These are phyloP conservation scores for Aspergillus ochraceus DNA, from an alignment of 2,329 filamentous ascomycete species.

Conservation along the genomic window DNA sequence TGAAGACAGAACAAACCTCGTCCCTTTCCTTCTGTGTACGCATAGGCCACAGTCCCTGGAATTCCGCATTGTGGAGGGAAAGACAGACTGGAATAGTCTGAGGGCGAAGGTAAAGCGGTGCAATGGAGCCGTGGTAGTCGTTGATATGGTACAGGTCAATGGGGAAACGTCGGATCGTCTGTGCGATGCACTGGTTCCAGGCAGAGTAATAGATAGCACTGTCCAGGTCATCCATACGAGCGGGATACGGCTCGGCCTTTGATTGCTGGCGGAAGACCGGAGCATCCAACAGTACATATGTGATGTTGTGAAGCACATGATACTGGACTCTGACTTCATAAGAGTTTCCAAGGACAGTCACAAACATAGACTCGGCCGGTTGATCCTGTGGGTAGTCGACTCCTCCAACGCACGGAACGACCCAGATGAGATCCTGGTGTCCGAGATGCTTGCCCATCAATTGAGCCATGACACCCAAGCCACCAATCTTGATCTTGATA, in stretches of 20 bases:
- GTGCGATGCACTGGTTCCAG: conserved; percentile 70
- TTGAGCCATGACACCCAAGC: conserved; percentile 69
- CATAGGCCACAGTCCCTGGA: conserved; percentile 70
- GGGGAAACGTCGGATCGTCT: conserved; percentile 62
- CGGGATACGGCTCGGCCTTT: conserved; percentile 63
- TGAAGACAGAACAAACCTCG: conserved; percentile 66
- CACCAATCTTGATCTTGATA: conserved; percentile 71
- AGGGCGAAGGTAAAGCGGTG: conserved; percentile 65
- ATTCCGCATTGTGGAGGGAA: conserved; percentile 69
- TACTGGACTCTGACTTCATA: conserved; percentile 66
- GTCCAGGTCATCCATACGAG: conserved; percentile 69
- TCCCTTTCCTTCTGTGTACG: conserved; percentile 60
- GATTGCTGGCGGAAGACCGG: conserved; percentile 66
- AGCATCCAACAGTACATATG: conserved; percentile 66
- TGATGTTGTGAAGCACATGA: conserved; percentile 64
- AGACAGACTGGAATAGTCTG: conserved; percentile 62
- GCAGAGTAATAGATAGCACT: conserved; percentile 68
- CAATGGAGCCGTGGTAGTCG: conserved; percentile 64
- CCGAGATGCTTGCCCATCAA: conserved; percentile 66
- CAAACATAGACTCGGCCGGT: conserved; percentile 60
- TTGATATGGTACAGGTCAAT: conserved; percentile 68
- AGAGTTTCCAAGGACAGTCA: conserved; percentile 60
- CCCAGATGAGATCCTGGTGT: conserved; percentile 66
- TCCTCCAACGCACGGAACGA: conserved; percentile 63
- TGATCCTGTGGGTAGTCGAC: conserved; percentile 64